Evolutionary conservation across 495 filamentous ascomycete genomes (phyloP), one percentile per base, ranked within the genome.

Genomic region (Aspergillus steynii): DNA sequence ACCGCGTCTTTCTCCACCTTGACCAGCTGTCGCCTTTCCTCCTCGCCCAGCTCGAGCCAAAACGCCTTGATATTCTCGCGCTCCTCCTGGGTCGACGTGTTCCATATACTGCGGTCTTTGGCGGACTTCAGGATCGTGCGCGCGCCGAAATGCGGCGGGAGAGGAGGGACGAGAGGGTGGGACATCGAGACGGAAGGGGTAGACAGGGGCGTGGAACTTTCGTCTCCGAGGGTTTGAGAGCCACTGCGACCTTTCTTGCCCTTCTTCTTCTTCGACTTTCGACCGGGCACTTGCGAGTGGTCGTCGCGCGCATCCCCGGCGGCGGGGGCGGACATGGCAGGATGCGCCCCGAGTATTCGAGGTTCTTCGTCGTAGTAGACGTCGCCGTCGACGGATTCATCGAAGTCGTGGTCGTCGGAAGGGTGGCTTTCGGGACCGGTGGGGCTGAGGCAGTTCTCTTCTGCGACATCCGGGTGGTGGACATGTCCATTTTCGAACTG

Each of bases 1-100:
- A 99, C 95, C 5, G 96, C 95, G 76, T 98, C 93, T 71, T 99
- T 99, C 76, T 99, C 95, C 10, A 99, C 93, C 73, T 96, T 97
- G 63, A 99, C 93, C 46, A 99, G 79, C 4, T 91, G 92, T 62
- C 94, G 91, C 55, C 95, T 87, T 61, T 99, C 94, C 50, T 93
- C 89, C 72, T 99, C 96, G 59, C 92, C 91, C 29, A 99, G 76
- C n/a, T 92, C 93, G 37, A 99, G 82, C 95, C 95, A 99, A 76
- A 98, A 99, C 58, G 96, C 91, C 68, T 96, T 96, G 70, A 99
- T 99, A 62, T 95, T 88, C 72, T 97, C 92, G 14, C 95, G 88
- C 73, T 99, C 95, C 72, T 98, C 92, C 58, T 89, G 83, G 5
- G 88, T 93, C 34, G 90, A 93, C 5, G 93, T 97, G 68, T 98